Base-by-base conservation (phyloP, 257 asterid species). In the Solanum raphanifolium region DNA sequence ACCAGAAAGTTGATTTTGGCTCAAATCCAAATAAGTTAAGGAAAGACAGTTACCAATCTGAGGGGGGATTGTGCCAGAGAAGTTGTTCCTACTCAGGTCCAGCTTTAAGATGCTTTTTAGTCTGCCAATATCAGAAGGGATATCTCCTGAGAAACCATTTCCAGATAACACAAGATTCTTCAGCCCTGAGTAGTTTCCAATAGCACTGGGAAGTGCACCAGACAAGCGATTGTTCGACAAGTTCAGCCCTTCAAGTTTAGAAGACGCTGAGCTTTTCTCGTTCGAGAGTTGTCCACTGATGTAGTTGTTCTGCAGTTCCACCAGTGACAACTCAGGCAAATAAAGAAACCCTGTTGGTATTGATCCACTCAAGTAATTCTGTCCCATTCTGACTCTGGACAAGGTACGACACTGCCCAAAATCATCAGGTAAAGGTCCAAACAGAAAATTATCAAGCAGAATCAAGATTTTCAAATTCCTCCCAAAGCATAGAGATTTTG, bases 341-440 rank as follows among this genome's bases (percentile, higher is more conserved):
- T 90, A 91, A 43, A 91, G 93, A 60, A 91, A 90, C 20, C 92
- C 90, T 38, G 68, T 39, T 31, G 93, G 93, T 27, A 91, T 86
- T 20, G 90, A 41, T 31, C 93, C 93, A 81, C 90, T 91, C 85
- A 91, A 73, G 71, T 87, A 90, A 48, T 91, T 91, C 87, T 91
- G 93, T n/a, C 92, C 93, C 84, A 91, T 13, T 46, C 93, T 90
- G 20, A 91, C 92, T 75, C 93, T 83, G 7, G 87, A 90, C 12
- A 91, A 85, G 7, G 89, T 60, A 11, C 25, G 48, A 76, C 93
- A 91, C 73, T 43, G 79, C 2, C 92, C 93, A 55, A 91, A 87
- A 79, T 89, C 92, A 88, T 91, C 90, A 87, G 93, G 93, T 68
- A 91, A 89, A 66, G 91, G 87, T 11, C 93, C 93, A 87, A 91